phyloP scores from a whole-genome alignment of 2,329 filamentous ascomycete genomes.

The Lachnellula occidentalis region DNA sequence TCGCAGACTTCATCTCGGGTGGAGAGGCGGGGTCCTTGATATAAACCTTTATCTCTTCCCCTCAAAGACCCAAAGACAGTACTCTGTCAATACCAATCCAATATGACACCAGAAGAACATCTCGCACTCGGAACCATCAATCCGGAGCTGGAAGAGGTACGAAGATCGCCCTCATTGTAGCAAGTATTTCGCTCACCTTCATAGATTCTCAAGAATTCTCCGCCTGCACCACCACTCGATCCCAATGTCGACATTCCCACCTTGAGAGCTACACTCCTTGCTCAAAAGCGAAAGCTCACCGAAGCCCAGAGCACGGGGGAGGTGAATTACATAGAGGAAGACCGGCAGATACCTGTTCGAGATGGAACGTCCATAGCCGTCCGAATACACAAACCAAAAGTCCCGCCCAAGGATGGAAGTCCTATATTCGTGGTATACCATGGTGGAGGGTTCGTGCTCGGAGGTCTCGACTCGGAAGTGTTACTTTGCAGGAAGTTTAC shows the following conservation, averaged over 20 bases:
- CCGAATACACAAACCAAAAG: conserved; percentile 20
- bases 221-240: conserved; percentile 12
- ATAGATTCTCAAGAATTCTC: conserved; percentile 12
- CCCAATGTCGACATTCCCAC: background rate
- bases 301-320: background rate
- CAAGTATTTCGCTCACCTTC: background rate
- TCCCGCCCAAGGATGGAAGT: conserved; percentile 14
- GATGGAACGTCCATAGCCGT: conserved; percentile 20
- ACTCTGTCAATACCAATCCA: background rate
- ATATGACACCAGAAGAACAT: conserved; percentile 2
- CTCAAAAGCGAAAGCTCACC: background rate
- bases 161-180: background rate
- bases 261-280: background rate
- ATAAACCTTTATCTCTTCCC: too few relatives aligned
- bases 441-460: conserved; percentile 33
- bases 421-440: conserved; percentile 34
- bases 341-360: conserved; percentile 20
- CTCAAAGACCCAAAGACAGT: background rate
- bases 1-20: too few relatives aligned
- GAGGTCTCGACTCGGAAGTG: conserved; percentile 31
- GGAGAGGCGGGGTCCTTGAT: too few relatives aligned
- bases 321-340: conserved; percentile 17
- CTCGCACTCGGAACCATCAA: background rate
- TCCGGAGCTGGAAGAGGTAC: conserved; percentile 1
- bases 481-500: conserved; percentile 31